phyloP scores from a whole-genome alignment of 2,329 filamentous ascomycete species.

The Aspergillus novoparasiticus region DNA sequence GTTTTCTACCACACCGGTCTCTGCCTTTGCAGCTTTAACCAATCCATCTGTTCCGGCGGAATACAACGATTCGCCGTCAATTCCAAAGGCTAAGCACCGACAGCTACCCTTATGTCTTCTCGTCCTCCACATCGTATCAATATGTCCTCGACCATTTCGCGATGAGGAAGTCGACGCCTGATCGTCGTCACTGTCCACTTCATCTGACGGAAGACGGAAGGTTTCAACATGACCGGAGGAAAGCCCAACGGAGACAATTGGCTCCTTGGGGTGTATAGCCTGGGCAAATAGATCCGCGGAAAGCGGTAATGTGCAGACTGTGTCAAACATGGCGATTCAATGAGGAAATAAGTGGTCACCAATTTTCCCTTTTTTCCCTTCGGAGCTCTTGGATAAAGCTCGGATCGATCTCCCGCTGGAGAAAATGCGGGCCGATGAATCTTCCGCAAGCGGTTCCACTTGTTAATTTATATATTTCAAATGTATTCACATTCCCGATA shows the following conservation, averaged over 20 bases:
- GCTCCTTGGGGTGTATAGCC: slow-evolving; percentile 79
- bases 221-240: slow-evolving; percentile 83
- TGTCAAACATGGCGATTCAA: slow-evolving; percentile 73
- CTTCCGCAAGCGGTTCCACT: slow-evolving; percentile 15
- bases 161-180: slow-evolving; percentile 42
- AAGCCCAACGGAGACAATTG: slow-evolving; percentile 83
- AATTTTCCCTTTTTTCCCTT: not conserved
- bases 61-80: slow-evolving; percentile 72
- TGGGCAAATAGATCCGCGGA: slow-evolving; percentile 85
- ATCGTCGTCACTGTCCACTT: slow-evolving; percentile 55
- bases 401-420: slow-evolving; percentile 8
- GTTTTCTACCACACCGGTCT: slow-evolving; percentile 69
- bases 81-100: slow-evolving; percentile 74
- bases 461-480: not conserved
- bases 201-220: slow-evolving; percentile 69
- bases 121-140: slow-evolving; percentile 85
- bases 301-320: slow-evolving; percentile 85
- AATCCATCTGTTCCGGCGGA: slow-evolving; percentile 65
- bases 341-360: slow-evolving; percentile 1
- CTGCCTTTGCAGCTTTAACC: slow-evolving; percentile 61
- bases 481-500: not conserved
- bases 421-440: slow-evolving; percentile 25
- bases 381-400: not conserved
- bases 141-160: slow-evolving; percentile 68
- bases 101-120: slow-evolving; percentile 93